Base-by-base conservation (phyloP, 2,329 filamentous ascomycete genomes). In the Paramyrothecium sp. region DNA sequence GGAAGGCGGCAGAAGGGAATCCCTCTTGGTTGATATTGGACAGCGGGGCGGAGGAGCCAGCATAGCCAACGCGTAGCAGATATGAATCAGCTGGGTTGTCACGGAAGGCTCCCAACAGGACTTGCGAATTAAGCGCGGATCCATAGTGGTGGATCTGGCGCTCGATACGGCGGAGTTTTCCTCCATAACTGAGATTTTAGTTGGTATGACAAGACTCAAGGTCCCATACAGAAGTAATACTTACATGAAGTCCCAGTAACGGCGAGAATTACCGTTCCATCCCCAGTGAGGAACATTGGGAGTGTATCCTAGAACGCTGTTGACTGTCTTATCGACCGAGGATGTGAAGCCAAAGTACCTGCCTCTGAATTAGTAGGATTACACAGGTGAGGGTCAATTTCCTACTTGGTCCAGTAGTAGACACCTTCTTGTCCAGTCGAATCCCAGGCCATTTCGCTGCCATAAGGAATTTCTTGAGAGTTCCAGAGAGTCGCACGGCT, bases 381-480 rank as follows among this genome's bases (percentile, higher is more conserved):
- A 49, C 8, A 49, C 19, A 23, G 3, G 47, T 5, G 19, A 20
- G 19, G 20, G 20, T 7, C 19, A 51, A 19, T 61, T 16, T 44
- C 68, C 67, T 61, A 77, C 75, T 77, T 79, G 7, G 77, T 73
- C 83, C 83, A 86, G 58, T 83, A 83, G 58, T 84, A 87, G 0
- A 87, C 81, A 1, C 83, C 83, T 64, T 87, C 84, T 60, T 87
- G 83, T 0, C 82, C 83, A 0, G 84, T 87, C 0, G 80, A 85
- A 57, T 87, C 84, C 84, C 84, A 87, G 0, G 83, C 79, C 81
- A 84, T 83, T 65, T 87, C 84, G 53, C 81, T 85, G 0, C 83
- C 84, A 58, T 79, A 87, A 0, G 84, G 84, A 5, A 82, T 78
- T 8, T 75, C 73, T 54, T 80, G 69, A 0, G 69, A 70, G n/a